Base-by-base conservation (phyloP, 2,329 filamentous ascomycete species). In the Pseudogymnoascus sp. region DNA sequence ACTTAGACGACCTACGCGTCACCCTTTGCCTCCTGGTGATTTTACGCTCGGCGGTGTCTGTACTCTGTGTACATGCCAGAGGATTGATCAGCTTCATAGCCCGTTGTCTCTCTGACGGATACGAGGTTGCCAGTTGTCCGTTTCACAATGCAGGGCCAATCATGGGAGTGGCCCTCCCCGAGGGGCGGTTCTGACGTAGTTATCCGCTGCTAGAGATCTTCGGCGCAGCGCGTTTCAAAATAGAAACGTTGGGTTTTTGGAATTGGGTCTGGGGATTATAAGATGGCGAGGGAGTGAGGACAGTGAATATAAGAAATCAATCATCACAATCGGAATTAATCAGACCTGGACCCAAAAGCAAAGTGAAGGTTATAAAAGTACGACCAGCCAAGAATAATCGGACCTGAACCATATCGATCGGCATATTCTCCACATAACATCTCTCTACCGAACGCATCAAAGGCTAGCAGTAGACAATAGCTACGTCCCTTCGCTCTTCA, bases 61-160 rank as follows among this genome's bases (percentile, higher is more conserved):
- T 50, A 7, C 43, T 18, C 25, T 18, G 25, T 30, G 3, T 5
- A 54, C 28, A 14, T 54, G 47, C 47, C 47, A 54, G 14, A 32
- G 28, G 16, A 14, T 54, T 34, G n/a, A 20, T 54, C 47, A 32
- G 18, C 30, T 32, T 32, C 47, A 34, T 7, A 54, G 47, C 47
- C 38, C 28, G 47, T 20, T 54, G 28, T 34, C 47, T 12, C 18
- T 34, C 28, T 54, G 9, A 34, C 47, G 47, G 47, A 54, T 54
- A 54, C 47, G 47, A 54, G 28, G 47, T 20, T 14, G 47, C 47
- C 47, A 34, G 47, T 54, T 54, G 28, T 32, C 28, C 47, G 28
- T 54, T 54, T 54, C 47, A 54, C 47, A 54, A 32, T 54, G 47
- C 28, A 28, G 25, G 32, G 47, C 47, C 47, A 54, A 54, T 54